Percentiles rank a stretch among this genome's conserved stretches.
Evolutionary conservation across 164 flowering plant genomes (phyloP).

Genomic region (Vitis amurensis): DNA sequence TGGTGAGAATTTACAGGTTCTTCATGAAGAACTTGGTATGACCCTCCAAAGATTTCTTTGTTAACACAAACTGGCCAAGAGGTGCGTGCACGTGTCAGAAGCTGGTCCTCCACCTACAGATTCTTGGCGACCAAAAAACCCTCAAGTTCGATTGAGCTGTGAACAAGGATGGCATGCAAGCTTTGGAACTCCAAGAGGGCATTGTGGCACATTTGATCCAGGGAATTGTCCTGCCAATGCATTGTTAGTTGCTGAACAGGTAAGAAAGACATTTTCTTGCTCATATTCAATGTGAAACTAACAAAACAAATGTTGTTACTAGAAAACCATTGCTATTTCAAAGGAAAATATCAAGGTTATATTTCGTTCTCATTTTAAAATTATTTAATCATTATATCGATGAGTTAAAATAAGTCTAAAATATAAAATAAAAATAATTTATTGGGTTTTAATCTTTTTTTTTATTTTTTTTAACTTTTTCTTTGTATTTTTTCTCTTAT

Average conservation of each 20-base stretch:
- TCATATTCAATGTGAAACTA: too few species aligned
- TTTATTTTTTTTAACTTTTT: too few species aligned
- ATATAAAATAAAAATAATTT: too few species aligned
- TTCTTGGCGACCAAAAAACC: conserved; percentile 37
- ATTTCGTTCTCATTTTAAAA: too few species aligned
- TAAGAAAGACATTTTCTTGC: conserved; percentile 6
- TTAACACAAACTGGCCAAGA: conserved; percentile 34
- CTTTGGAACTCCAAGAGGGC: conserved; percentile 57
- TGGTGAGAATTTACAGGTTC: conserved; percentile 49
- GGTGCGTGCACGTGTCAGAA: conserved; percentile 47
- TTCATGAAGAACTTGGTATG: conserved; percentile 63
- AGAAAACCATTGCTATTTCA: too few species aligned
- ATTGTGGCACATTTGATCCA: conserved; percentile 42
- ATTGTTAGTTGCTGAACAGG: conserved; percentile 33
- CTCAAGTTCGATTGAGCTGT: conserved; percentile 46
- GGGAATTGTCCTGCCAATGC: conserved; percentile 47
- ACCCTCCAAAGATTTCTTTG: conserved; percentile 54
- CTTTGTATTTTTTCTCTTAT: too few species aligned
- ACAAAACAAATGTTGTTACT: too few species aligned
- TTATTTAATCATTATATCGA: too few species aligned
- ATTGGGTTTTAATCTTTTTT: too few species aligned
- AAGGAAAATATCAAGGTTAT: too few species aligned
- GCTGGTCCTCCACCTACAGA: conserved; percentile 47
- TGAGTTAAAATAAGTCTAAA: too few species aligned
- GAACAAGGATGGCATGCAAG: conserved; percentile 55